Conservation (phyloP, 345 rosid species). For the Excoecaria agallocha region DNA sequence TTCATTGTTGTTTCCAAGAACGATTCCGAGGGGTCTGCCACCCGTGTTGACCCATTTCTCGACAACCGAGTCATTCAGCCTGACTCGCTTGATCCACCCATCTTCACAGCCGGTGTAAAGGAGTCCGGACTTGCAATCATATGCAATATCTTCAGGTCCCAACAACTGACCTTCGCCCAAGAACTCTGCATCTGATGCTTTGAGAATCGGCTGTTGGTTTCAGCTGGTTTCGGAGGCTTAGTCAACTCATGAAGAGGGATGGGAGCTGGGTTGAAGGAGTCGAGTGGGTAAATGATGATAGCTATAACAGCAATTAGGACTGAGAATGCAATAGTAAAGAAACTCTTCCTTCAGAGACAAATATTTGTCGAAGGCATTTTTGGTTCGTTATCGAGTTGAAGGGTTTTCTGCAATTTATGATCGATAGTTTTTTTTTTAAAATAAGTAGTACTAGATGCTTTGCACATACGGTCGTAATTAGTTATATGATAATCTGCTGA, state of each 20-base stretch:
- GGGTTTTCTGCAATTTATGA: no score
- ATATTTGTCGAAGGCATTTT: not conserved
- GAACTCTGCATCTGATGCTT: slow-evolving; percentile 35
- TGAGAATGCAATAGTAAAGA: not conserved
- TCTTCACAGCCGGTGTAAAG: slow-evolving; percentile 61
- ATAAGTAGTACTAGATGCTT: no score
- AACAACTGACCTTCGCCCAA: slow-evolving; percentile 42
- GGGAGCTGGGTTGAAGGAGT: slow-evolving; percentile 53
- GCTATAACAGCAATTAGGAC: slow-evolving; percentile 26
- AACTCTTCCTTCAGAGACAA: not conserved
- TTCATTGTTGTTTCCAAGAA: slow-evolving; percentile 39
- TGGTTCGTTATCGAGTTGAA: no score
- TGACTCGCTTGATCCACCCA: slow-evolving; percentile 79
- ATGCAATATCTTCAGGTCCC: slow-evolving; percentile 64
- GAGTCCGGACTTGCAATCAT: slow-evolving; percentile 34
- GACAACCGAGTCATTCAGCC: slow-evolving; percentile 37
- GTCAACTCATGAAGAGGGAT: slow-evolving; percentile 39
- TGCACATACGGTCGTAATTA: no score
- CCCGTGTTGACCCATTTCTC: slow-evolving; percentile 67
- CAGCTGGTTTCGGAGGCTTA: slow-evolving; percentile 11
- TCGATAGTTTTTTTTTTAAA: no score
- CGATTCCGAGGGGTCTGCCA: slow-evolving; percentile 85
- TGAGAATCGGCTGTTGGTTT: slow-evolving; percentile 34
- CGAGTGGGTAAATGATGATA: slow-evolving; percentile 38
- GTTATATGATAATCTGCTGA: no score